These are phyloP conservation scores for Trifolium dubium DNA, from an alignment of 306 rosid genomes.

Conservation along the genomic window DNA sequence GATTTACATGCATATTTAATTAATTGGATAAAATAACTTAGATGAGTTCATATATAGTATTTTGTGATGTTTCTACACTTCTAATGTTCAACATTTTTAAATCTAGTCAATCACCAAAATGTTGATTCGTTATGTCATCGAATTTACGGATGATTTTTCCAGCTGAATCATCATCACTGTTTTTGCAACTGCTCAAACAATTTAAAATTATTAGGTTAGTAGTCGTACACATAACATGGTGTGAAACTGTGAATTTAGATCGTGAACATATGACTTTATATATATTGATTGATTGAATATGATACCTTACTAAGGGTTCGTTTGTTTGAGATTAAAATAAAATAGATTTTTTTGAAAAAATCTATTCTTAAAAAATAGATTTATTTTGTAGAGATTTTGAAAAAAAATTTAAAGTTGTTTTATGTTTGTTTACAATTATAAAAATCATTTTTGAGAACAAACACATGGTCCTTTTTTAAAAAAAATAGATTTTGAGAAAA, in stretches of 20 bases:
- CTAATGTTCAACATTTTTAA: background rate
- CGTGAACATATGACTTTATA: no score
- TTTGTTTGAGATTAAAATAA: no score
- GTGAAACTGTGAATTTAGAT: background rate
- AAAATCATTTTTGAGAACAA: no score
- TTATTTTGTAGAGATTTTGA: no score
- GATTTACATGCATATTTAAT: background rate
- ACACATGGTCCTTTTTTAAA: no score
- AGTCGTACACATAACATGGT: background rate
- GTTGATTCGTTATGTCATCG: constrained; percentile 22
- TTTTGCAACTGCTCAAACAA: constrained; percentile 21
- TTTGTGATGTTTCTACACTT: constrained; percentile 8
- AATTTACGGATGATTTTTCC: constrained; percentile 25
- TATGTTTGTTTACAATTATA: no score
- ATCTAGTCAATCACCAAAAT: constrained; percentile 13
- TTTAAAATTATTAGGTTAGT: background rate
- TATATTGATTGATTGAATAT: no score
- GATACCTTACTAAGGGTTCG: no score
- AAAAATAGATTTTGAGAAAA: no score
- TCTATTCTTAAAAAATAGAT: no score
- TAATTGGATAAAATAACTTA: constrained; percentile 4
- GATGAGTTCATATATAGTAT: background rate
- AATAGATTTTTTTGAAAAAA: no score
- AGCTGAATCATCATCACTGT: background rate
- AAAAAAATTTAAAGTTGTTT: no score